Conservation (phyloP, 2,329 filamentous ascomycete species). For the Lizonia empirigonia region DNA sequence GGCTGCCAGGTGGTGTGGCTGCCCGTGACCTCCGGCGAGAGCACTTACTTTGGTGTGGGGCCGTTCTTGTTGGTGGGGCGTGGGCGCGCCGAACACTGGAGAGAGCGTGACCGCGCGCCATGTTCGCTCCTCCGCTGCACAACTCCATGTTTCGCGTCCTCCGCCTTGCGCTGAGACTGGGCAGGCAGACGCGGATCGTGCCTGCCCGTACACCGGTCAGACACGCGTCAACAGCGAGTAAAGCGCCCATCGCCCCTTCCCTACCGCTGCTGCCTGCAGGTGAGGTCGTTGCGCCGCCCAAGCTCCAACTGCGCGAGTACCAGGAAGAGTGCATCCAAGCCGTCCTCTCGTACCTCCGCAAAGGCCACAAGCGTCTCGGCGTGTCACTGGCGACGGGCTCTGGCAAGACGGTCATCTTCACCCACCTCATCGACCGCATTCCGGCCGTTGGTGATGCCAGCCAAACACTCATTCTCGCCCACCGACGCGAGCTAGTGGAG, state of each 20-base stretch:
- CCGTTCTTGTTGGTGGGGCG: constrained; percentile 12
- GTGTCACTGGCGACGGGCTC: constrained; percentile 86
- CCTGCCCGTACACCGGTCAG: constrained; percentile 15
- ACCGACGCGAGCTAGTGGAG: constrained; percentile 90
- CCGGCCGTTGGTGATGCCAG: constrained; percentile 62
- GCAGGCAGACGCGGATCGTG: constrained; percentile 18
- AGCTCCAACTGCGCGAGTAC: constrained; percentile 73
- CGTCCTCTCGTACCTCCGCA: constrained; percentile 69
- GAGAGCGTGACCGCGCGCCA: constrained; percentile 31
- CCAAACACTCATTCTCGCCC: constrained; percentile 88
- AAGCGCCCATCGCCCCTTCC: constrained; percentile 1
- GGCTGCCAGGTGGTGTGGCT: background rate
- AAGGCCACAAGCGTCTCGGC: constrained; percentile 79
- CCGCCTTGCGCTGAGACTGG: constrained; percentile 39
- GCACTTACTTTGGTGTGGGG: background rate
- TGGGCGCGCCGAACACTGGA: constrained; percentile 1
- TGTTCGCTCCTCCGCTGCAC: constrained; percentile 18
- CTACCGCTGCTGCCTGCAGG: constrained; percentile 15
- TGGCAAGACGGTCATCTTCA: constrained; percentile 96
- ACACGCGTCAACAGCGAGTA: constrained; percentile 25
- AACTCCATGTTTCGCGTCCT: constrained; percentile 39
- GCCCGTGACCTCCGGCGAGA: background rate
- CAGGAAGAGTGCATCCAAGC: constrained; percentile 91
- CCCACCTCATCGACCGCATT: constrained; percentile 85
- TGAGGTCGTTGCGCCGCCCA: constrained; percentile 25